Evolutionary conservation across 306 rosid genomes (phyloP).

Genomic region (Citrullus amarus): DNA sequence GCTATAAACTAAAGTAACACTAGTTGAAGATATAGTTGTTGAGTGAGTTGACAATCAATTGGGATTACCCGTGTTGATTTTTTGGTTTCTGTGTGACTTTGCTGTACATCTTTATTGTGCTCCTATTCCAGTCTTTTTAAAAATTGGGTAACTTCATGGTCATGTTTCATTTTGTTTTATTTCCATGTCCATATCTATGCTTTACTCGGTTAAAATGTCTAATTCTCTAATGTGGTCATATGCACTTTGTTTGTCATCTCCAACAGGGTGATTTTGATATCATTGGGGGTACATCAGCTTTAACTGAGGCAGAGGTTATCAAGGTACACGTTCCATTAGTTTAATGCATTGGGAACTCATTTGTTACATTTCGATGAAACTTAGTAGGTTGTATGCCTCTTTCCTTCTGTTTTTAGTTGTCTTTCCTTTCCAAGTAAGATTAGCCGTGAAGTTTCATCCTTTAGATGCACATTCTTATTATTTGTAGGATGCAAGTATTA

Average conservation of each 20-base stretch:
- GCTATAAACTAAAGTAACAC: neutral
- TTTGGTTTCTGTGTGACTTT: neutral
- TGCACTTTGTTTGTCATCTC: neutral
- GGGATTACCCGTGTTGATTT: neutral
- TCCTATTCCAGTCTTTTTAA: neutral
- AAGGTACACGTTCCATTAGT: conserved; percentile 36
- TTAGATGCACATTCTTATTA: no score
- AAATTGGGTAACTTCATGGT: neutral
- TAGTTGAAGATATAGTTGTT: neutral
- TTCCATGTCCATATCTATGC: neutral
- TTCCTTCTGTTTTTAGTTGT: no score
- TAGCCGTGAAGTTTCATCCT: no score
- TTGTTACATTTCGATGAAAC: neutral
- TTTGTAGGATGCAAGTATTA: no score
- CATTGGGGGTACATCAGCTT: conserved; percentile 70
- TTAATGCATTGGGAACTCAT: neutral
- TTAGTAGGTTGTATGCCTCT: no score
- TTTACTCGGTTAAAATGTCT: neutral
- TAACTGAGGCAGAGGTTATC: conserved; percentile 87
- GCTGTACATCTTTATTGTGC: neutral
- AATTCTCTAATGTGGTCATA: neutral
- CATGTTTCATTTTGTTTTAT: neutral
- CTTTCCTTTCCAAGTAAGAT: no score
- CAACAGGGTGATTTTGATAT: conserved; percentile 92
- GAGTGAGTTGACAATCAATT: neutral